Evolutionary conservation across 805 yeast species (phyloP).

Genomic region (Cephaloascus albidus): DNA sequence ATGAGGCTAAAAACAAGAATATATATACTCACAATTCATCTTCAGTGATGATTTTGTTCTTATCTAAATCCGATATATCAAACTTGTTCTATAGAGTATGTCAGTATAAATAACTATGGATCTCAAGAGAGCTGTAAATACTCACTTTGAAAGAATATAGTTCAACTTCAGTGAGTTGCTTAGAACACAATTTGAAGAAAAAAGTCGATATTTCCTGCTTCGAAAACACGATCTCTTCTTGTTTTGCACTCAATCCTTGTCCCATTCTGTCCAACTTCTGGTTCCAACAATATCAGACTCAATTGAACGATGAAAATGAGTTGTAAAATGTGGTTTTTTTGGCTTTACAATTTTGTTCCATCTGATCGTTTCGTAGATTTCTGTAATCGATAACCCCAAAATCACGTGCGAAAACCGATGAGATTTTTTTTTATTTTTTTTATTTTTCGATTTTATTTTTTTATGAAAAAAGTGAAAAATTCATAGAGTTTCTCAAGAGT

Average conservation of each 20-base stretch:
- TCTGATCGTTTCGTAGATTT: too few species aligned
- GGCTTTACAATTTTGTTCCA: too few species aligned
- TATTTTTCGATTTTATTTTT: too few species aligned
- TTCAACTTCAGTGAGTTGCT: conserved; percentile 1
- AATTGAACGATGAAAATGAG: too few species aligned
- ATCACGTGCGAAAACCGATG: too few species aligned
- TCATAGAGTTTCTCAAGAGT: too few species aligned
- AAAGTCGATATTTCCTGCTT: background rate
- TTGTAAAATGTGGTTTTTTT: too few species aligned
- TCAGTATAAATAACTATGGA: background rate
- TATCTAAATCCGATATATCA: background rate
- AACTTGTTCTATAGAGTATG: background rate
- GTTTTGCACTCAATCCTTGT: background rate
- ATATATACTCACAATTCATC: conserved; percentile 1
- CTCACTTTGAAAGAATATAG: conserved; percentile 1
- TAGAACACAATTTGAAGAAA: background rate
- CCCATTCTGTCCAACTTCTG: background rate
- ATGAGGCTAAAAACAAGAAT: too few species aligned
- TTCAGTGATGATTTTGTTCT: background rate
- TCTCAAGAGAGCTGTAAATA: background rate
- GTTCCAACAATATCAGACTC: too few species aligned
- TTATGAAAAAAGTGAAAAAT: too few species aligned
- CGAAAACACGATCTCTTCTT: background rate
- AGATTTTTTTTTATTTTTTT: too few species aligned
- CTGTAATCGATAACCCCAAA: too few species aligned